Conservation (phyloP, 2,329 filamentous ascomycete genomes). For the Botrytis sinoallii region DNA sequence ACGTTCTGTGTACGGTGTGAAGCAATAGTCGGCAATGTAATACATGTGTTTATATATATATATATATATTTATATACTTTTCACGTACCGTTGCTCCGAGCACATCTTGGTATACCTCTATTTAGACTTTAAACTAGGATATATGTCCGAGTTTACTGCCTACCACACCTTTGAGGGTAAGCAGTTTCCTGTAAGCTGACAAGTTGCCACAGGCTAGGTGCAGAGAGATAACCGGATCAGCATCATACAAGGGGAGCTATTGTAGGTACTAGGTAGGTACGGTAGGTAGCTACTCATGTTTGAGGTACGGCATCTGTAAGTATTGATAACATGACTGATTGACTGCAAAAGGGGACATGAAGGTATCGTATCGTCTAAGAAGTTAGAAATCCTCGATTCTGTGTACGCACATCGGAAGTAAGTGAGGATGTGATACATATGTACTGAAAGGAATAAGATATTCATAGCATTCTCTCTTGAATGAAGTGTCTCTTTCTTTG, state of each 20-base stretch:
- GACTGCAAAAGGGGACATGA: background rate
- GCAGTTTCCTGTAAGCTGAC: background rate
- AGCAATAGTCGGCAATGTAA: background rate
- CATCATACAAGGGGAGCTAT: background rate
- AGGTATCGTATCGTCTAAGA: background rate
- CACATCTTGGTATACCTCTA: too few species aligned
- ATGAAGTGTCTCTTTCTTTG: background rate
- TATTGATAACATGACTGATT: slow-evolving; percentile 12
- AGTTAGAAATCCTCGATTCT: background rate
- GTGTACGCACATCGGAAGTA: background rate
- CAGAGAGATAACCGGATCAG: background rate
- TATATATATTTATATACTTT: background rate
- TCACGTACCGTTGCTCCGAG: background rate
- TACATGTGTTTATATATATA: background rate
- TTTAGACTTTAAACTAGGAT: background rate
- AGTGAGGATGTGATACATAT: background rate
- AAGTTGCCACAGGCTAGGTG: background rate
- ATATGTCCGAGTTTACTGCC: background rate
- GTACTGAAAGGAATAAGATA: background rate
- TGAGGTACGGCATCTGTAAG: slow-evolving; percentile 3
- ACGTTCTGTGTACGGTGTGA: background rate
- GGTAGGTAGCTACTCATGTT: background rate
- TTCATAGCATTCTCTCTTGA: background rate
- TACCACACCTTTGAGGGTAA: background rate
- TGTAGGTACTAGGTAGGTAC: background rate